Evolutionary conservation across 768 basidiomycete species (phyloP).

Genomic region (Tulasnella sp.): DNA sequence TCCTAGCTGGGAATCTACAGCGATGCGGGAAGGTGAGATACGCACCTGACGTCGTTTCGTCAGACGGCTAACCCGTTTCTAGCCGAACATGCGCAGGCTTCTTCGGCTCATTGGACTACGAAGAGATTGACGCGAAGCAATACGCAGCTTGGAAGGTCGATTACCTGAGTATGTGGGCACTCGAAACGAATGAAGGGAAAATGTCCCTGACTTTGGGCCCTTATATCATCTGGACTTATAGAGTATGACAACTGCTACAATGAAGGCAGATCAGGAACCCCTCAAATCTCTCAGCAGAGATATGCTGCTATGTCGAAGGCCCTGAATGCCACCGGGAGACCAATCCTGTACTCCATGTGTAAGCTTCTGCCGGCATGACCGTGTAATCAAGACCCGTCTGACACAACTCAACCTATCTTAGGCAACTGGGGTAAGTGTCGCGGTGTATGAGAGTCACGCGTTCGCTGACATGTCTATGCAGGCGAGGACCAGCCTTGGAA

Average conservation of each 20-base stretch:
- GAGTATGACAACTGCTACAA: constrained; percentile 44
- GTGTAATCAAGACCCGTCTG: neutral
- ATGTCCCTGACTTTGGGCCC: neutral
- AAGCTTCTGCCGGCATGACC: constrained; percentile 28
- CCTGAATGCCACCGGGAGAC: constrained; percentile 32
- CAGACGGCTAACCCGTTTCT: neutral
- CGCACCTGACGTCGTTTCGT: neutral
- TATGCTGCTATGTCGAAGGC: constrained; percentile 35
- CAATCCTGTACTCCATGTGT: constrained; percentile 42
- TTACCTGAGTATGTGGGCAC: constrained; percentile 25
- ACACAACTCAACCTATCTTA: neutral
- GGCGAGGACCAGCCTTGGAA: constrained; percentile 34
- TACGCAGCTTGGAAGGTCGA: constrained; percentile 43
- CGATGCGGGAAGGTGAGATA: constrained; percentile 24
- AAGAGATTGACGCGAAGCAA: constrained; percentile 35
- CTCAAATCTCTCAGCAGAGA: neutral
- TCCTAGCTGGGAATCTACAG: constrained; percentile 29
- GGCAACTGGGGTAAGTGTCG: constrained; percentile 5
- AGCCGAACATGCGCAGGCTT: constrained; percentile 27
- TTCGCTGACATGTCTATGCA: neutral
- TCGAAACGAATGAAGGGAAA: neutral
- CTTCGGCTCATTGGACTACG: constrained; percentile 35
- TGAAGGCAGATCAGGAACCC: constrained; percentile 22
- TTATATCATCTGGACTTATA: neutral
- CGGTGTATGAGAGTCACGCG: neutral